A percentile compares a stretch with the other conserved stretches of the same genome.
phyloP scores from a whole-genome alignment of 108 stramenopile genomes.

The Epithemia pelagica region DNA sequence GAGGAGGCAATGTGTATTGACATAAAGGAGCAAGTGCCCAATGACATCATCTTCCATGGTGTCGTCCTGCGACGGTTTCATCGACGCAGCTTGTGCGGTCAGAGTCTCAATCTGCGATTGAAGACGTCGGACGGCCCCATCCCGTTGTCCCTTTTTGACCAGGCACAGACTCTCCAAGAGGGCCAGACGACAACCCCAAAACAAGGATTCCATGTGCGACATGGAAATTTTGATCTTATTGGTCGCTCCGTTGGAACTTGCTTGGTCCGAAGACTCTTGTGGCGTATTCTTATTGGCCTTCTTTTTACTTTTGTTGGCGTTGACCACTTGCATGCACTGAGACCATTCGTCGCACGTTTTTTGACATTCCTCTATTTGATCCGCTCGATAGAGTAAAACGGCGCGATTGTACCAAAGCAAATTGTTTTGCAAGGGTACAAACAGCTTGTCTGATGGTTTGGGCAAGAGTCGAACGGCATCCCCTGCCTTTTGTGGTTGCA shows the following conservation, averaged over 20 bases:
- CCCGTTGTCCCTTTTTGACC: neutral
- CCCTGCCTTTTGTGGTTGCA: neutral
- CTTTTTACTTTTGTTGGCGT: neutral
- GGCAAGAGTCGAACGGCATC: conserved; percentile 11
- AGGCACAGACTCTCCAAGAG: neutral
- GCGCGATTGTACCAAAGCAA: conserved; percentile 42
- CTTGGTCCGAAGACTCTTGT: neutral
- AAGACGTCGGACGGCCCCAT: neutral
- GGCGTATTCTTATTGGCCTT: neutral
- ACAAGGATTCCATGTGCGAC: neutral
- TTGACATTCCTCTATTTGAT: conserved; percentile 30
- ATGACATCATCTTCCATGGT: neutral
- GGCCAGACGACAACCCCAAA: neutral
- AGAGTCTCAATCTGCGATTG: conserved; percentile 2
- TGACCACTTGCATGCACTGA: neutral
- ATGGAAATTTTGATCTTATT: neutral
- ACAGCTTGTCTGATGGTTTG: conserved; percentile 24
- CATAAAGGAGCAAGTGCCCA: neutral
- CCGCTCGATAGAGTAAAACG: conserved; percentile 13
- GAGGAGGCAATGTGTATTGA: neutral
- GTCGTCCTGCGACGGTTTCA: neutral
- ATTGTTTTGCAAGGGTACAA: conserved; percentile 20
- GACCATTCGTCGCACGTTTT: conserved; percentile 1
- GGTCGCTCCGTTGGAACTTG: neutral
- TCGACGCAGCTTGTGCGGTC: neutral